These are phyloP conservation scores for Tolypocladium endophyticum DNA, from an alignment of 2,329 filamentous ascomycete species.

Conservation along the genomic window DNA sequence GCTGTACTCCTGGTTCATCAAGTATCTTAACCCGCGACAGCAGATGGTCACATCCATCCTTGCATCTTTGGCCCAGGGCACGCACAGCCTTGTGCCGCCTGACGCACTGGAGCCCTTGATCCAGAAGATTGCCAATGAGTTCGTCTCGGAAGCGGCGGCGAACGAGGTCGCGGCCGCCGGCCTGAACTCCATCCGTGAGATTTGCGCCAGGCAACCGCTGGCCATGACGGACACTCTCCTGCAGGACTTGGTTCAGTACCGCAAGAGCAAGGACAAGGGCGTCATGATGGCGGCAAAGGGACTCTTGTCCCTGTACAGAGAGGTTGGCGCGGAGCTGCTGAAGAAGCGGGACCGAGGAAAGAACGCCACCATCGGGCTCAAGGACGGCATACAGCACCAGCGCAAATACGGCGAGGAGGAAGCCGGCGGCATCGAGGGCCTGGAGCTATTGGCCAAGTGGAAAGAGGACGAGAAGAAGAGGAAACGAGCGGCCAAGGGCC, in stretches of 20 bases:
- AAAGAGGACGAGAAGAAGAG: constrained; percentile 80
- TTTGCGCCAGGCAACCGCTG: constrained; percentile 86
- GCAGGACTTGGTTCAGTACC: constrained; percentile 91
- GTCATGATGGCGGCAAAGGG: constrained; percentile 98
- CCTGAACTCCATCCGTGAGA: constrained; percentile 88
- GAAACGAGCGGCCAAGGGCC: constrained; percentile 58
- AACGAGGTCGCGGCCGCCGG: constrained; percentile 86
- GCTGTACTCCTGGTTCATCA: constrained; percentile 94
- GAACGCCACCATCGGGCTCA: constrained; percentile 74
- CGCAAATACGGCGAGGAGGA: constrained; percentile 76
- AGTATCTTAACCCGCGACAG: constrained; percentile 80
- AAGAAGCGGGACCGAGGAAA: constrained; percentile 87
- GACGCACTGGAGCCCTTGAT: constrained; percentile 85
- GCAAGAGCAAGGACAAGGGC: constrained; percentile 96
- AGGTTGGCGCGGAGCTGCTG: constrained; percentile 81
- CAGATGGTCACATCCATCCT: constrained; percentile 87
- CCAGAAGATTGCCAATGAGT: constrained; percentile 95
- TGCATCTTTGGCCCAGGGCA: constrained; percentile 83
- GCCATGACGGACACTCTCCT: constrained; percentile 94
- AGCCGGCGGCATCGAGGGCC: constrained; percentile 73
- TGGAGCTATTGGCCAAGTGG: constrained; percentile 86
- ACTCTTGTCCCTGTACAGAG: constrained; percentile 78
- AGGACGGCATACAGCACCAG: constrained; percentile 63
- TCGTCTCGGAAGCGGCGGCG: constrained; percentile 88
- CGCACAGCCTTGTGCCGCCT: constrained; percentile 83